Conservation (phyloP, 1,284 basidiomycete species). For the Trametes hirsuta region DNA sequence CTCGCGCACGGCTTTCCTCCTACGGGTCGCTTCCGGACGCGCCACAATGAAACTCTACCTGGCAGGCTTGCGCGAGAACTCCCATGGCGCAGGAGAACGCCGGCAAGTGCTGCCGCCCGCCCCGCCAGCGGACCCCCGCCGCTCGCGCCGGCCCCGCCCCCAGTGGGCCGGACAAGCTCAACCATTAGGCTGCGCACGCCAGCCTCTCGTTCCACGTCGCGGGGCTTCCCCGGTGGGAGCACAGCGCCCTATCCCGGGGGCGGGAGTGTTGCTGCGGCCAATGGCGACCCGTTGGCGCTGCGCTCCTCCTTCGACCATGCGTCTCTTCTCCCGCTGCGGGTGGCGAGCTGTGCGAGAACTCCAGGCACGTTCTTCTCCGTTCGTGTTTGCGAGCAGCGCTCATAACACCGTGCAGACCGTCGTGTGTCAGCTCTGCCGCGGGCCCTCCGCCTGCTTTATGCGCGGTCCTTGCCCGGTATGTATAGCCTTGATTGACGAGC, state of each 20-base stretch:
- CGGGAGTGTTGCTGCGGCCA: slow-evolving; percentile 12
- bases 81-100: slow-evolving; percentile 12
- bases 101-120: slow-evolving; percentile 2
- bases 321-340: slow-evolving; percentile 8
- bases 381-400: not conserved
- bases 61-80: slow-evolving; percentile 16
- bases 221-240: slow-evolving; percentile 16
- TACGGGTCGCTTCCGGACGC: slow-evolving; percentile 10
- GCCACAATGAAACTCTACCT: slow-evolving; percentile 16
- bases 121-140: not conserved
- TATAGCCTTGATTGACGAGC: slow-evolving; percentile 4
- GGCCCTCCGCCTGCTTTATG: slow-evolving; percentile 10
- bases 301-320: not conserved
- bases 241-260: not conserved
- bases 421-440: not conserved
- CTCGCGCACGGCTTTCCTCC: slow-evolving; percentile 8
- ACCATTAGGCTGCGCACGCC: slow-evolving; percentile 23
- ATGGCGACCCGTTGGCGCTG: slow-evolving; percentile 1
- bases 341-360: slow-evolving; percentile 7
- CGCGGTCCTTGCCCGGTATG: slow-evolving; percentile 14
- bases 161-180: slow-evolving; percentile 17
- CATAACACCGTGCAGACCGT: not conserved
- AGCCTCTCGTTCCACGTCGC: slow-evolving; percentile 3
- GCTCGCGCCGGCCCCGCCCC: not conserved
- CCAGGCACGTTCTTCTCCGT: slow-evolving; percentile 6